Base-by-base conservation (phyloP, 345 rosid species). In the Citrus australasica region DNA sequence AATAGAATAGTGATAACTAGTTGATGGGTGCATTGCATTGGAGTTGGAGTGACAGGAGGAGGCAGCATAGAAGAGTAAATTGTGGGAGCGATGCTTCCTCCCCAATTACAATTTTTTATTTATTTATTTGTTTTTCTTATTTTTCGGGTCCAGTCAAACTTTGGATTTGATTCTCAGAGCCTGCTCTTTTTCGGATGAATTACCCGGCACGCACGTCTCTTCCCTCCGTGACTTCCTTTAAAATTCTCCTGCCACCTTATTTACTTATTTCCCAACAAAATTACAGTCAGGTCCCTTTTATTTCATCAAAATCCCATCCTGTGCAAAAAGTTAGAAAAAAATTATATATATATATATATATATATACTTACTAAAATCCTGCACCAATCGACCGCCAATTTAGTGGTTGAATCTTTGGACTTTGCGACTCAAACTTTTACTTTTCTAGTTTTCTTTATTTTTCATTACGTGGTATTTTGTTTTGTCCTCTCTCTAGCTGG, bases 81-180 rank as follows among this genome's bases (percentile, higher is more conserved):
- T 71, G 73, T 76, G 72, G 72, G 79, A 28, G 61, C 9, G 66
- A 22, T 68, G 55, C 71, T n/a, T 32, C 30, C 66, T 30, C 30
- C 1, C 21, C 25, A 11, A 55, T 61, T 68, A 30, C 4, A 27
- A 1, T 69, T 4, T 4, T 16, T 17, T 5, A 17, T 13, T n/a
- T 42, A 9, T 11, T n/a, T 2, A 6, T 27, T 40, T 33, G 17
- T 73, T 9, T 62, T 62, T 83, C 70, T 74, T 24, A 55, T 55
- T 53, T 66, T 75, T 66, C 48, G 79, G 83, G 81, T 67, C 79
- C 83, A 63, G 86, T 87, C 90, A 85, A 87, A 85, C 81, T 78
- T 87, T 76, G 80, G 86, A 77, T 79, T 81, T 81, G 66, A 71
- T 75, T 63, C 75, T 72, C 68, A 53, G 72, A 21, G 62, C 22